phyloP scores from a whole-genome alignment of 345 rosid genomes.

The Schrenkiella parvula region DNA sequence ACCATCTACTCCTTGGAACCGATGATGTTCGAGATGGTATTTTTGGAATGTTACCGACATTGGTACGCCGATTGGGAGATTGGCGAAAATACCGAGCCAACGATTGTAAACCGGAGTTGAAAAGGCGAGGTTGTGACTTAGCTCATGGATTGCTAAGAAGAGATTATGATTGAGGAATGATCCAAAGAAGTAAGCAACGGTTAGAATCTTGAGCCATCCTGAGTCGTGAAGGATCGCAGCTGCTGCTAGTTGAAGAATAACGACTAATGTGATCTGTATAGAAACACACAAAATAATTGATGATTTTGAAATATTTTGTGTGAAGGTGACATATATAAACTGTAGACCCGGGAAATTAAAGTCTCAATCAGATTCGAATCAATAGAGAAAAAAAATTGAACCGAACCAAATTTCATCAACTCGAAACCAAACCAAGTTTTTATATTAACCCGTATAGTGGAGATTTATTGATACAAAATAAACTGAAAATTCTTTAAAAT shows the following conservation, averaged over 20 bases:
- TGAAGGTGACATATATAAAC: not conserved
- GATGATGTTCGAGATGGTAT: conserved; percentile 88
- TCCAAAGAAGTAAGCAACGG: conserved; percentile 70
- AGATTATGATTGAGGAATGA: conserved; percentile 90
- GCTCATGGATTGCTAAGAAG: conserved; percentile 86
- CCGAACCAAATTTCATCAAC: not conserved
- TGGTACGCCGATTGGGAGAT: conserved; percentile 86
- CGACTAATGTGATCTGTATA: conserved; percentile 59
- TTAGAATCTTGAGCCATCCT: conserved; percentile 68
- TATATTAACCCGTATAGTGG: not conserved
- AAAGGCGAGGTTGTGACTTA: conserved; percentile 91
- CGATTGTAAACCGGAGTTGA: conserved; percentile 70
- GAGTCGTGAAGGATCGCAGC: conserved; percentile 57
- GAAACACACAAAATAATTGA: not conserved
- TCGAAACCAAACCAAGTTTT: not conserved
- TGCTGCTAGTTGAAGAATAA: conserved; percentile 63
- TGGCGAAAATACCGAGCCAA: conserved; percentile 86
- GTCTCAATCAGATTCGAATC: not conserved
- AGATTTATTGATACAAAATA: not conserved
- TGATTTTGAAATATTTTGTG: not conserved
- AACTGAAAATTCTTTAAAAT: not conserved
- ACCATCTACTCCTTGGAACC: conserved; percentile 86
- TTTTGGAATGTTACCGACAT: conserved; percentile 90
- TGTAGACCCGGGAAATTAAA: not conserved
- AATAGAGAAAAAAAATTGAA: not conserved